Evolutionary conservation across 129 eudicot species (phyloP).

Genomic region (Escallonia rubra): DNA sequence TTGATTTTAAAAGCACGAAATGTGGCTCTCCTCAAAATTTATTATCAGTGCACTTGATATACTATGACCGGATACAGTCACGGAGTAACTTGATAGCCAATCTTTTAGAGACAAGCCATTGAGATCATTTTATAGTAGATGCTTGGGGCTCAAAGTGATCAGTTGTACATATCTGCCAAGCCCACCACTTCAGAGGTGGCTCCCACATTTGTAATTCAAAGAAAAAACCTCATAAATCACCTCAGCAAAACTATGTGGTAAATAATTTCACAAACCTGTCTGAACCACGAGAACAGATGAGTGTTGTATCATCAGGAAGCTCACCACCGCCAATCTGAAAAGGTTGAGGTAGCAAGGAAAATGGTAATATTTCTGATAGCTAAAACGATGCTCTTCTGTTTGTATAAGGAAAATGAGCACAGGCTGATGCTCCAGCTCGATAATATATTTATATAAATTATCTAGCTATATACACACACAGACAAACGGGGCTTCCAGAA

Average conservation of each 20-base stretch:
- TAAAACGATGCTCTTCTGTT: conserved; percentile 13
- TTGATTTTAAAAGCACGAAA: too few species aligned
- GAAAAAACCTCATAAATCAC: not conserved
- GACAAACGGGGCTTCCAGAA: not conserved
- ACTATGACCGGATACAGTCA: not conserved
- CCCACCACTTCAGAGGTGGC: not conserved
- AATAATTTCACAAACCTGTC: conserved; percentile 63
- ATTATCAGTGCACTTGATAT: too few species aligned
- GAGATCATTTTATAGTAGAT: too few species aligned
- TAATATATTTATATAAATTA: not conserved
- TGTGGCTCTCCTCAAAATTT: too few species aligned
- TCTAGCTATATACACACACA: not conserved
- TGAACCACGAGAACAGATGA: conserved; percentile 81
- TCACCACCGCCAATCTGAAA: conserved; percentile 93
- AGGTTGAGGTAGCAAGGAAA: conserved; percentile 10
- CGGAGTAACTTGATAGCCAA: not conserved
- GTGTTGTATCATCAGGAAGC: conserved; percentile 89
- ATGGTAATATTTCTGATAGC: conserved; percentile 13
- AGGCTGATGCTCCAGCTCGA: not conserved
- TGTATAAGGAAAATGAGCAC: not conserved
- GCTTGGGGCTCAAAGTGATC: too few species aligned
- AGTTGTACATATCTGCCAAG: too few species aligned
- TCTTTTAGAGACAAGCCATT: not conserved
- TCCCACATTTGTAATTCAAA: not conserved
- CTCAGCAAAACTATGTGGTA: not conserved